phyloP scores from a whole-genome alignment of 1,139 yeast genomes.

The Hansenula anomala region DNA sequence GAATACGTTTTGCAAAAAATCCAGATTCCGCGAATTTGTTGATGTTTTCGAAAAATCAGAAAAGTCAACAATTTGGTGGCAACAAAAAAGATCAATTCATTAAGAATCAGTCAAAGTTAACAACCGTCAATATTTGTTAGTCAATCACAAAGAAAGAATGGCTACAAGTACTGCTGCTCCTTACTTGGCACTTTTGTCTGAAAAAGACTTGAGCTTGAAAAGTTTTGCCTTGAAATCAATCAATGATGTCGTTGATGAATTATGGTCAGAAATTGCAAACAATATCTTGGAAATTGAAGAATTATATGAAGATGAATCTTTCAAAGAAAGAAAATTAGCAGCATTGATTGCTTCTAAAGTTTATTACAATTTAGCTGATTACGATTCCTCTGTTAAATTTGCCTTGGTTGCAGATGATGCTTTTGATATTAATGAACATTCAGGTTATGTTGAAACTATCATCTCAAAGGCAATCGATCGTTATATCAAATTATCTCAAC shows the following conservation, averaged over 20 bases:
- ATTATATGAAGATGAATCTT: slow-evolving; percentile 77
- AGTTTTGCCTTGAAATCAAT: slow-evolving; percentile 81
- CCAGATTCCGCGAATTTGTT: background rate
- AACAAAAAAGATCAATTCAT: background rate
- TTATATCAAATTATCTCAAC: slow-evolving; percentile 64
- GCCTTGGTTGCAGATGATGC: slow-evolving; percentile 81
- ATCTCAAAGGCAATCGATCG: slow-evolving; percentile 88
- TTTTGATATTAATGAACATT: slow-evolving; percentile 65
- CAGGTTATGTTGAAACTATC: slow-evolving; percentile 91
- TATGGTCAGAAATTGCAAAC: slow-evolving; percentile 98
- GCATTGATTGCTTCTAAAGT: slow-evolving; percentile 93
- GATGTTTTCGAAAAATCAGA: background rate
- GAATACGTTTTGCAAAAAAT: background rate
- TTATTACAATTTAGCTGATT: slow-evolving; percentile 92
- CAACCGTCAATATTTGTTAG: no score
- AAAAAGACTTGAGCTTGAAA: slow-evolving; percentile 73
- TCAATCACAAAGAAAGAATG: slow-evolving; percentile 2
- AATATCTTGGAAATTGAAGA: slow-evolving; percentile 83
- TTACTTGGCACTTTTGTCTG: slow-evolving; percentile 81
- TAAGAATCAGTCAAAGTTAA: no score
- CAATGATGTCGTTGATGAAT: slow-evolving; percentile 78
- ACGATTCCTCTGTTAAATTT: slow-evolving; percentile 83
- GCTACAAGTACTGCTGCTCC: slow-evolving; percentile 84
- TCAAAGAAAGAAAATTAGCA: slow-evolving; percentile 75
- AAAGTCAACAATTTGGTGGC: background rate